These are phyloP conservation scores for Chaetoscypha palmicola DNA, from an alignment of 2,329 filamentous ascomycete species.

Conservation along the genomic window DNA sequence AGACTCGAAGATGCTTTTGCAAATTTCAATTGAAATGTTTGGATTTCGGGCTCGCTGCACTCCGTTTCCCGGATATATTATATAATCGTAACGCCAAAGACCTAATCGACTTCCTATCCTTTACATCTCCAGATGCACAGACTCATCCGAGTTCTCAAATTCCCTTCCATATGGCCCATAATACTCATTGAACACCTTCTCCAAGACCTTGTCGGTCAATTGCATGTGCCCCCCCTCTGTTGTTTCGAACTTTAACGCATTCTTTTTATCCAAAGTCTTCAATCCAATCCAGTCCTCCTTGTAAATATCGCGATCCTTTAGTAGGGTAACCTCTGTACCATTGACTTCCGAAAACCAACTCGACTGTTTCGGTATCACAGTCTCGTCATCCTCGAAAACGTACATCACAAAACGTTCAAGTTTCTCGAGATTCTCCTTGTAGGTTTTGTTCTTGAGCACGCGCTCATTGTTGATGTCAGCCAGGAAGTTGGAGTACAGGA, in stretches of 20 bases:
- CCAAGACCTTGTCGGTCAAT: slow-evolving; percentile 59
- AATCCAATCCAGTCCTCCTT: slow-evolving; percentile 91
- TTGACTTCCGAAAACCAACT: slow-evolving; percentile 89
- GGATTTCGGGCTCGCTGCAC: no score
- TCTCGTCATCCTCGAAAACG: slow-evolving; percentile 78
- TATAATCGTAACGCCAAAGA: no score
- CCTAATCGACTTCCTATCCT: no score
- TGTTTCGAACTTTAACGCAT: slow-evolving; percentile 67
- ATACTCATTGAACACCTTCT: slow-evolving; percentile 34
- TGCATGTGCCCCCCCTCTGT: slow-evolving; percentile 79
- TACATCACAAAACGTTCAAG: slow-evolving; percentile 82
- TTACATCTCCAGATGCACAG: no score
- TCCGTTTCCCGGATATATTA: no score
- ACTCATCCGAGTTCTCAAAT: slow-evolving; percentile 13
- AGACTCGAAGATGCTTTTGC: background rate
- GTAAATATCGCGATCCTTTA: slow-evolving; percentile 69
- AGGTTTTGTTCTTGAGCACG: slow-evolving; percentile 61
- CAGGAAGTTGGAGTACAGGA: slow-evolving; percentile 77
- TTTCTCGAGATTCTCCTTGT: slow-evolving; percentile 60
- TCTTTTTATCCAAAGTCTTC: slow-evolving; percentile 69
- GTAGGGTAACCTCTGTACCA: slow-evolving; percentile 54
- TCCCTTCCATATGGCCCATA: slow-evolving; percentile 32
- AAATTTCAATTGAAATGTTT: background rate
- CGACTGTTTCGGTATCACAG: slow-evolving; percentile 83
- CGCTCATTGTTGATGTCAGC: slow-evolving; percentile 97